phyloP scores from a whole-genome alignment of 768 basidiomycete species.

The Galerina sulciceps region DNA sequence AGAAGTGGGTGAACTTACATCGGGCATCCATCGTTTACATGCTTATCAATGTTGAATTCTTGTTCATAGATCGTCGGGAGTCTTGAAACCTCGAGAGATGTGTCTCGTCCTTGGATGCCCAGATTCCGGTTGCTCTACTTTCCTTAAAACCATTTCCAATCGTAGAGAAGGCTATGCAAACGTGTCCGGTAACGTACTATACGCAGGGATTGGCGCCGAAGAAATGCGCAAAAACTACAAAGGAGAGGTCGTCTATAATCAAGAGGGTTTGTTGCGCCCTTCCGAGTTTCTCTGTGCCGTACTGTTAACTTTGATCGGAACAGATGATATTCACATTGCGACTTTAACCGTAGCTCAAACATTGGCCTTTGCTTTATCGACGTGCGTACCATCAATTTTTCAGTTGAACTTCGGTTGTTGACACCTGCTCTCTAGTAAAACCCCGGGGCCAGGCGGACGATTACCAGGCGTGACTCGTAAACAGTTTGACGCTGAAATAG shows the following conservation, averaged over 20 bases:
- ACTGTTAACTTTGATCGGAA: background rate
- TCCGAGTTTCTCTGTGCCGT: background rate
- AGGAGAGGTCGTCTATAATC: slow-evolving; percentile 81
- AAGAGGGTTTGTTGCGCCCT: slow-evolving; percentile 54
- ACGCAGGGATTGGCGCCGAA: slow-evolving; percentile 76
- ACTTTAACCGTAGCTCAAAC: slow-evolving; percentile 84
- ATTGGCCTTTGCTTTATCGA: slow-evolving; percentile 69
- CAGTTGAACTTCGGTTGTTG: background rate
- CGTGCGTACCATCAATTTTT: slow-evolving; percentile 33
- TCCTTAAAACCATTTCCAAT: slow-evolving; percentile 85
- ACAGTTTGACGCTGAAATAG: slow-evolving; percentile 58
- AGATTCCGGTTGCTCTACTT: slow-evolving; percentile 84
- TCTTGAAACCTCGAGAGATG: slow-evolving; percentile 84
- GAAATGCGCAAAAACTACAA: slow-evolving; percentile 80
- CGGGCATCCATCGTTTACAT: background rate
- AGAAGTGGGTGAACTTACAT: slow-evolving; percentile 44
- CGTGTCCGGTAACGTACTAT: slow-evolving; percentile 75
- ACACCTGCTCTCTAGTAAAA: slow-evolving; percentile 43
- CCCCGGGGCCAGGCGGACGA: slow-evolving; percentile 74
- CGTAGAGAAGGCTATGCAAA: slow-evolving; percentile 64
- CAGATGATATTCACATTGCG: slow-evolving; percentile 82
- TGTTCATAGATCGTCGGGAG: slow-evolving; percentile 57
- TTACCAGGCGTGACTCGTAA: slow-evolving; percentile 68
- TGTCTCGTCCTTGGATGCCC: slow-evolving; percentile 85
- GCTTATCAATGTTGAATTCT: slow-evolving; percentile 1